A percentile compares a stretch with the other conserved stretches of the same genome.
These are phyloP conservation scores for Kodamaea alishanica DNA, from an alignment of 1,139 yeast species.

Conservation along the genomic window DNA sequence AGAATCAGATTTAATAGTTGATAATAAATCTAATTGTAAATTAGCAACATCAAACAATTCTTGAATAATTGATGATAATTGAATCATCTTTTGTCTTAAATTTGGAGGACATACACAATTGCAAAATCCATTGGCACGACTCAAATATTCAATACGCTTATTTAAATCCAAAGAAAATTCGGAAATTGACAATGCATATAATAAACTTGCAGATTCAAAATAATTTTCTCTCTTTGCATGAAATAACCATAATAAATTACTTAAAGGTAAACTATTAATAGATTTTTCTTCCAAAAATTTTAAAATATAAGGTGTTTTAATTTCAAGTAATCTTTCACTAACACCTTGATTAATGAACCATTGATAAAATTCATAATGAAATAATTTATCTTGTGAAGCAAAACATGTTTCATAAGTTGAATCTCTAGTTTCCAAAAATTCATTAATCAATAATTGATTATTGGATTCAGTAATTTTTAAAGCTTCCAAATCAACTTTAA, in stretches of 20 bases:
- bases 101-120: constrained; percentile 80
- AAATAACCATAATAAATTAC: constrained; percentile 84
- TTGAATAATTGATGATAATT: constrained; percentile 64
- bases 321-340: constrained; percentile 70
- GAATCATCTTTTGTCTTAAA: constrained; percentile 71
- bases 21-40: constrained; percentile 77
- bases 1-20: constrained; percentile 55
- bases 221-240: constrained; percentile 80
- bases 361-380: constrained; percentile 88
- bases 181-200: constrained; percentile 70
- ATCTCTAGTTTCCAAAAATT: constrained; percentile 60
- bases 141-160: constrained; percentile 80
- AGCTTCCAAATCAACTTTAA: constrained; percentile 67
- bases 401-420: constrained; percentile 73
- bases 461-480: constrained; percentile 46
- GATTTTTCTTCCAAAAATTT: constrained; percentile 77
- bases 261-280: constrained; percentile 61
- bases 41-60: constrained; percentile 86
- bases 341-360: constrained; percentile 84
- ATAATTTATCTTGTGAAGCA: constrained; percentile 69
- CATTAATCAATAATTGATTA: constrained; percentile 46
- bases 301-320: constrained; percentile 77
- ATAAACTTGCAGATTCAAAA: constrained; percentile 77
- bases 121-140: constrained; percentile 92
- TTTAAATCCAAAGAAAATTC: constrained; percentile 65